phyloP scores from a whole-genome alignment of 345 rosid species.

The Triadica sebifera region DNA sequence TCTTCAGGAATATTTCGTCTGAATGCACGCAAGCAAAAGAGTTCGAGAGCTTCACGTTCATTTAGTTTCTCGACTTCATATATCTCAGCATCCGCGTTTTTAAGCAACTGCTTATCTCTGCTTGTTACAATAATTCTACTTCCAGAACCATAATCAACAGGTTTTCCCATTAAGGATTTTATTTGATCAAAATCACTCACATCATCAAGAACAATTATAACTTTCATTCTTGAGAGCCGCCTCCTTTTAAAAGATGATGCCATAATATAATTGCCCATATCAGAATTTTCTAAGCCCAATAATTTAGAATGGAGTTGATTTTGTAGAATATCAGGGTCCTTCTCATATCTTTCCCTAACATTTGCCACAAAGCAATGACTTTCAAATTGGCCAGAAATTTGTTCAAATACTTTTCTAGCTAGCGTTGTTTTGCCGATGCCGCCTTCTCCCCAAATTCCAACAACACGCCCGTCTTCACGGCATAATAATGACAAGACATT shows the following conservation, averaged over 20 bases:
- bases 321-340: background rate
- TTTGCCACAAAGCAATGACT: background rate
- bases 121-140: conserved; percentile 7
- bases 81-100: too few relatives aligned
- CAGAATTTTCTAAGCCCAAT: background rate
- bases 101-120: background rate
- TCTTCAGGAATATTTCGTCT: background rate
- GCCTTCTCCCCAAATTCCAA: conserved; percentile 2
- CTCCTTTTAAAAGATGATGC: background rate
- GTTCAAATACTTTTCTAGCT: background rate
- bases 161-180: background rate
- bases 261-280: background rate
- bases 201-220: conserved; percentile 2
- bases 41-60: background rate
- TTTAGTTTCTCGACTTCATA: conserved; percentile 4
- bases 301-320: background rate
- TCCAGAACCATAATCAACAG: background rate
- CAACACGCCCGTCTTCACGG: background rate
- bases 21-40: background rate
- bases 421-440: conserved; percentile 8
- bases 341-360: background rate
- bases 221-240: background rate
- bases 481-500: background rate
- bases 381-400: background rate
- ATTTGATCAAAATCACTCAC: background rate